These are phyloP conservation scores for cucumber (Cucumis sativus) DNA, from an alignment of 306 rosid species.

Conservation along the genomic window Cucumber_9930_V3 NC_026660.2:9793001-9793500, in stretches of 20 bases:
- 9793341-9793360: background rate
- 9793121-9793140: background rate
- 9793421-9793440: background rate
- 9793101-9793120: background rate
- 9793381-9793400: slow-evolving; percentile 5
- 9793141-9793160: background rate
- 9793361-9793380: background rate
- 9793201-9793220: background rate
- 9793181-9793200: background rate
- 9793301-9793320: background rate
- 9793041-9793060: background rate
- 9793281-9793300: background rate
- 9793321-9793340: slow-evolving; percentile 1
- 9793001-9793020: background rate
- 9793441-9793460: background rate
- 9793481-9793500: slow-evolving; percentile 19
- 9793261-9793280: background rate
- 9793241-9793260: background rate
- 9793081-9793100: background rate
- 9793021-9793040: background rate
- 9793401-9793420: background rate
- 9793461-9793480: slow-evolving; percentile 1
- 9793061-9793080: background rate
- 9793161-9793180: background rate
- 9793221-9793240: background rate